Evolutionary conservation across 176 grass and related monocot species (phyloP).

Genomic region (Phoenix roebelenii): DNA sequence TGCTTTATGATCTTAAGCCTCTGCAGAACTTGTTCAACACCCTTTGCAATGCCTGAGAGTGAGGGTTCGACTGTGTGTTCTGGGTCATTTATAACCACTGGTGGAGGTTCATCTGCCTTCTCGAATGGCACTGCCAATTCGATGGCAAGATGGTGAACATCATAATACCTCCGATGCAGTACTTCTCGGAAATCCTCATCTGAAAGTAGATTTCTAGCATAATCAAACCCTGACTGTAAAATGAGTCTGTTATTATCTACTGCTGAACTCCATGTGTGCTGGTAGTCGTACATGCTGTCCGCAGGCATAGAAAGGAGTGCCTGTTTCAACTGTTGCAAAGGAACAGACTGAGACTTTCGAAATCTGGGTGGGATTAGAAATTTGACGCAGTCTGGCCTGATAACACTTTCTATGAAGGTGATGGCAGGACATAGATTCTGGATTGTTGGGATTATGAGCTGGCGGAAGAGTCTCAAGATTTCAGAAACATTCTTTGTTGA

Average conservation of each 20-base stretch:
- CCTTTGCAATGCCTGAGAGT: slow-evolving; percentile 75
- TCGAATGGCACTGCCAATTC: slow-evolving; percentile 37
- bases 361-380: slow-evolving; percentile 56
- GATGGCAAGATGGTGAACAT: slow-evolving; percentile 72
- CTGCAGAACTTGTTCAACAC: slow-evolving; percentile 82
- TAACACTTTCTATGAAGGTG: slow-evolving; percentile 61
- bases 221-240: slow-evolving; percentile 48
- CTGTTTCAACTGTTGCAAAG: slow-evolving; percentile 71
- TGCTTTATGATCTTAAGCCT: slow-evolving; percentile 75
- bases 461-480: slow-evolving; percentile 62
- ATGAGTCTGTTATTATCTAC: slow-evolving; percentile 40
- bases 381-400: slow-evolving; percentile 58
- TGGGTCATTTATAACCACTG: slow-evolving; percentile 22
- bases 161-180: slow-evolving; percentile 65
- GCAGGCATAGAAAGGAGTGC: slow-evolving; percentile 64
- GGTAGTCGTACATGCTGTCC: slow-evolving; percentile 76
- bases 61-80: slow-evolving; percentile 46
- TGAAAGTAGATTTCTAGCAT: slow-evolving; percentile 62
- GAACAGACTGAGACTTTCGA: slow-evolving; percentile 42
- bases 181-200: slow-evolving; percentile 84
- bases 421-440: slow-evolving; percentile 47
- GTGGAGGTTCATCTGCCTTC: slow-evolving; percentile 1
- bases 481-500: slow-evolving; percentile 73
- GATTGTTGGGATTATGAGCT: slow-evolving; percentile 59
- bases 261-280: slow-evolving; percentile 62